Conservation (phyloP, 306 rosid genomes). For the Purshia tridentata region DNA sequence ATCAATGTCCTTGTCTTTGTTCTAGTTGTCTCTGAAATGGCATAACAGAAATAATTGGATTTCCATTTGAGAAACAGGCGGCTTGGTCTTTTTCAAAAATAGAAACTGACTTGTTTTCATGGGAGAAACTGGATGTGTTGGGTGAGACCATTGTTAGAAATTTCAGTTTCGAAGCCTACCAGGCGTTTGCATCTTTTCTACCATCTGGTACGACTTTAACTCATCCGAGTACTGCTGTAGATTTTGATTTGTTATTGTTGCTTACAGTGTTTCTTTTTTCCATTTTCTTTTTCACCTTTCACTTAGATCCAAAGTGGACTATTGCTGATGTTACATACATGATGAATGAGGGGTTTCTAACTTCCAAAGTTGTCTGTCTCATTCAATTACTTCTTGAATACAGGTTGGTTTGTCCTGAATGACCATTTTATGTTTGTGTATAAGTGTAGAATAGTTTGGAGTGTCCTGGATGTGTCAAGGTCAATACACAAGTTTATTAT, state of each 20-base stretch:
- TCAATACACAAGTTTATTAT: neutral
- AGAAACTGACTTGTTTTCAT: slow-evolving; percentile 38
- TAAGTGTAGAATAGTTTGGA: slow-evolving; percentile 14
- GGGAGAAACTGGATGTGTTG: slow-evolving; percentile 41
- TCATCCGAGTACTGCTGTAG: neutral
- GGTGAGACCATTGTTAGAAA: slow-evolving; percentile 49
- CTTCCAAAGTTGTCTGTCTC: slow-evolving; percentile 71
- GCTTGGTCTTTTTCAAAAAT: slow-evolving; percentile 47
- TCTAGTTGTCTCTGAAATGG: slow-evolving; percentile 29
- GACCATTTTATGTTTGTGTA: neutral
- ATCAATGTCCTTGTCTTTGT: slow-evolving; percentile 3
- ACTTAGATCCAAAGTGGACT: slow-evolving; percentile 50
- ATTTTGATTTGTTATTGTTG: slow-evolving; percentile 11
- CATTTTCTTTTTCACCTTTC: slow-evolving; percentile 13
- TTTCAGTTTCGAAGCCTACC: slow-evolving; percentile 44
- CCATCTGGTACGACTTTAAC: slow-evolving; percentile 47
- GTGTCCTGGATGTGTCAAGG: neutral
- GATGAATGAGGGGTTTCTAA: slow-evolving; percentile 46
- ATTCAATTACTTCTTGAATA: slow-evolving; percentile 65
- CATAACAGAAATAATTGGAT: slow-evolving; percentile 15
- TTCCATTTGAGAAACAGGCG: slow-evolving; percentile 52
- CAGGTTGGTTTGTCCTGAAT: slow-evolving; percentile 47
- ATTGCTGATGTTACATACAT: slow-evolving; percentile 39
- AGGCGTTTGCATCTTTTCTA: slow-evolving; percentile 30
- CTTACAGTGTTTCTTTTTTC: slow-evolving; percentile 6